Evolutionary conservation across 345 rosid species (phyloP).

Genomic region (Eucalyptus curtisii): DNA sequence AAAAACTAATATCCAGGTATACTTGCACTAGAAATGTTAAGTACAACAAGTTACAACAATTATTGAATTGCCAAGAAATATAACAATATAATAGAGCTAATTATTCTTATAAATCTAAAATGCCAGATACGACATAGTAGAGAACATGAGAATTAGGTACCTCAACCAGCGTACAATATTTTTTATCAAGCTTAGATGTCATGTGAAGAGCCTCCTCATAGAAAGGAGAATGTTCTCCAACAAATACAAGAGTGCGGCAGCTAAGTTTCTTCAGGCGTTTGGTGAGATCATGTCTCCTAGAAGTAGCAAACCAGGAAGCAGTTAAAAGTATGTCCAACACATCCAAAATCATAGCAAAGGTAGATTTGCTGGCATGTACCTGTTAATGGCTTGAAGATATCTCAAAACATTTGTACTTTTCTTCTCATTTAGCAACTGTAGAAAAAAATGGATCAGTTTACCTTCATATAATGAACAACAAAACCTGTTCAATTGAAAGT

Average conservation of each 20-base stretch:
- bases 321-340: background rate
- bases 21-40: background rate
- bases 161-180: conserved; percentile 87
- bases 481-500: background rate
- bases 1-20: background rate
- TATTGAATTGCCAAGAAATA: background rate
- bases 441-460: background rate
- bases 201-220: conserved; percentile 71
- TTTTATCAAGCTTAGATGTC: conserved; percentile 69
- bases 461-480: background rate
- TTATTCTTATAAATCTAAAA: background rate
- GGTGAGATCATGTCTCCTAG: conserved; percentile 81
- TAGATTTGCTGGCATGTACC: conserved; percentile 1
- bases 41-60: background rate
- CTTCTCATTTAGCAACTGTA: conserved; percentile 73
- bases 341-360: background rate
- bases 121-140: background rate
- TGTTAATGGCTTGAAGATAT: conserved; percentile 61
- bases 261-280: conserved; percentile 57
- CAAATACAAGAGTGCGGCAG: conserved; percentile 78
- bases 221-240: conserved; percentile 87
- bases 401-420: conserved; percentile 48
- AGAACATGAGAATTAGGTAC: conserved; percentile 7
- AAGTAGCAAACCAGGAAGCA: background rate
- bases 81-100: background rate